Conservation (phyloP, 2,329 filamentous ascomycete genomes). For the Nothophaeocryptopus gaeumannii region DNA sequence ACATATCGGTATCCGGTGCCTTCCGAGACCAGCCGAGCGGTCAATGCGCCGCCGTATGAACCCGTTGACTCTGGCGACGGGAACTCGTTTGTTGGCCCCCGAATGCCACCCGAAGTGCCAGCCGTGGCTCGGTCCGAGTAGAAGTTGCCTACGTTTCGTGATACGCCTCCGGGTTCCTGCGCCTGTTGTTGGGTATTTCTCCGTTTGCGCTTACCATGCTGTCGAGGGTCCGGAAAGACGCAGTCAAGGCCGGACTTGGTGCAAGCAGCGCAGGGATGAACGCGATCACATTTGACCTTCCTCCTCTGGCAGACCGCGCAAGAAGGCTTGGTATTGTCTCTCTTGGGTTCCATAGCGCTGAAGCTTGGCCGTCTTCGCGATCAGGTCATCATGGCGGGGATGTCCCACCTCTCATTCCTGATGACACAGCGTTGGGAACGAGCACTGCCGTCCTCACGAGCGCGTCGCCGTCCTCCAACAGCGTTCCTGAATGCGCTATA, state of each 20-base stretch:
- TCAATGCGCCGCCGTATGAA: conserved; percentile 16
- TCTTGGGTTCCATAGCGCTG: conserved; percentile 6
- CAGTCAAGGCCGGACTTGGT: conserved; percentile 28
- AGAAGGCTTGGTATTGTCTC: conserved; percentile 29
- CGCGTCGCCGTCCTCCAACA: too few species aligned
- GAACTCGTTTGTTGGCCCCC: conserved; percentile 9
- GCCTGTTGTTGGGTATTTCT: conserved; percentile 15
- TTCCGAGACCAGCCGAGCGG: conserved; percentile 25
- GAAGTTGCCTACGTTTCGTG: conserved; percentile 3
- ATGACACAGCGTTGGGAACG: too few species aligned
- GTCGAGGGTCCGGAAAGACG: conserved; percentile 10
- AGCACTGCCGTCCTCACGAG: too few species aligned
- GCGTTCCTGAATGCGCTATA: too few species aligned
- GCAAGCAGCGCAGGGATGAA: conserved; percentile 12
- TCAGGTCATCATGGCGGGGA: too few species aligned
- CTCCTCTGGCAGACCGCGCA: conserved; percentile 27
- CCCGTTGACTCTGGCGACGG: conserved; percentile 19
- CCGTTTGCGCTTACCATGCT: conserved; percentile 21
- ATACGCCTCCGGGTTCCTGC: conserved; percentile 10
- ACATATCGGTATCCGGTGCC: conserved; percentile 25
- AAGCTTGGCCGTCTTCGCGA: too few species aligned
- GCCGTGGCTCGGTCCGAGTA: conserved; percentile 11
- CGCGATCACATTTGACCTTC: conserved; percentile 30
- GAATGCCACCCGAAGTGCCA: conserved; percentile 1
- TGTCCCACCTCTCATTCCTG: too few species aligned